Evolutionary conservation across 352 stramenopile species (phyloP).

Genomic region (Phytophthora kernoviae): DNA sequence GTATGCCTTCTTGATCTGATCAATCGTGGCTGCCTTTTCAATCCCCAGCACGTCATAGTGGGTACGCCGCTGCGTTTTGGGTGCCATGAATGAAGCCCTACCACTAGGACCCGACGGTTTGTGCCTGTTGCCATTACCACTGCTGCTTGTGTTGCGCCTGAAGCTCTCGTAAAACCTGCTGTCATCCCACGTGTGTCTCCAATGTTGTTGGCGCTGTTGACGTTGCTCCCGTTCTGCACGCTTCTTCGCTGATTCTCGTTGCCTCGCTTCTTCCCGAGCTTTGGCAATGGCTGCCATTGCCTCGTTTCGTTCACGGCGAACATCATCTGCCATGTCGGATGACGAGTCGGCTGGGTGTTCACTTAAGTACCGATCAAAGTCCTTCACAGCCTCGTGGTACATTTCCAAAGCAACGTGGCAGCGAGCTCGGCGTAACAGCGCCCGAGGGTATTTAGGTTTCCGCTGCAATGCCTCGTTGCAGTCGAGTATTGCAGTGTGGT

Average conservation of each 20-base stretch:
- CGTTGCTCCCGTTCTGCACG: constrained; percentile 51
- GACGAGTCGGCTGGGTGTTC: constrained; percentile 39
- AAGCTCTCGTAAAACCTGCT: constrained; percentile 60
- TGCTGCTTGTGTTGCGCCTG: constrained; percentile 27
- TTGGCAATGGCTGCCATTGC: constrained; percentile 56
- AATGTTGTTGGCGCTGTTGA: constrained; percentile 35
- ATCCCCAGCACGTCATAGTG: constrained; percentile 88
- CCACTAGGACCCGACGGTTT: constrained; percentile 23
- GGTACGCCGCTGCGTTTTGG: constrained; percentile 44
- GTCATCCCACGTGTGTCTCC: constrained; percentile 52
- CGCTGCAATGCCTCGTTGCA: constrained; percentile 74
- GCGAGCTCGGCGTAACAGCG: constrained; percentile 67
- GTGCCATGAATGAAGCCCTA: constrained; percentile 38
- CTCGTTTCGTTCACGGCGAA: constrained; percentile 55
- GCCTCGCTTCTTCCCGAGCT: constrained; percentile 40
- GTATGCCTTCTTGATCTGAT: constrained; percentile 91
- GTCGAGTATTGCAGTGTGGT: constrained; percentile 69
- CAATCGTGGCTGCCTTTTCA: constrained; percentile 48
- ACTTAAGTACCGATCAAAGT: constrained; percentile 76
- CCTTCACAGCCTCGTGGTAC: constrained; percentile 63
- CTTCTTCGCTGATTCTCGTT: constrained; percentile 46
- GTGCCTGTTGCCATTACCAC: constrained; percentile 15
- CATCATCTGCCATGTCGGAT: constrained; percentile 24
- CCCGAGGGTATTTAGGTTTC: constrained; percentile 62
- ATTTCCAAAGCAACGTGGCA: constrained; percentile 69